Percentiles rank a stretch among this genome's conserved stretches.
These are phyloP conservation scores for Crotalaria pallida DNA, from an alignment of 306 rosid genomes.

Conservation along the genomic window DNA sequence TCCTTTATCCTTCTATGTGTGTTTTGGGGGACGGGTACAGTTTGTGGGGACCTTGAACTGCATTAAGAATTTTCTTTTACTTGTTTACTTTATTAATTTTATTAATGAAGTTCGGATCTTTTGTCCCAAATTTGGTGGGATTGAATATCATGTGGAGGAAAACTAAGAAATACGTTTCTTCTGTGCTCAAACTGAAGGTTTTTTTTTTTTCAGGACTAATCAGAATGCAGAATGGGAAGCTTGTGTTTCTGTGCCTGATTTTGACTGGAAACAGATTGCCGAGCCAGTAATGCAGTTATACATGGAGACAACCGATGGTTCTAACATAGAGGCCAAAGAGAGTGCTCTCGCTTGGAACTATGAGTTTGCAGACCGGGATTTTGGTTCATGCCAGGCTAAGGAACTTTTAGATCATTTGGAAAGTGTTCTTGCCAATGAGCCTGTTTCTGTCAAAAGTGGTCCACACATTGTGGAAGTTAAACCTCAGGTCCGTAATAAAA, in stretches of 20 bases:
- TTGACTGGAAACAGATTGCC: slow-evolving; percentile 89
- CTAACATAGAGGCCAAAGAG: slow-evolving; percentile 76
- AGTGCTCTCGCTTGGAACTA: slow-evolving; percentile 91
- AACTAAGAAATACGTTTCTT: background rate
- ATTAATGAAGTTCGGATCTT: background rate
- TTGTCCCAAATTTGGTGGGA: background rate
- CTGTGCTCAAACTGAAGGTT: background rate
- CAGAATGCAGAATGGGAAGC: slow-evolving; percentile 68
- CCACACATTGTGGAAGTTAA: slow-evolving; percentile 83
- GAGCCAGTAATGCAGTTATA: slow-evolving; percentile 87
- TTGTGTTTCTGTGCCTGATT: slow-evolving; percentile 57
- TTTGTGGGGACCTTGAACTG: background rate
- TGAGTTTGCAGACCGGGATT: slow-evolving; percentile 73
- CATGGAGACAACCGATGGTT: slow-evolving; percentile 83
- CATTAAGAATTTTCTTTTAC: background rate
- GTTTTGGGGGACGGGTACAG: background rate
- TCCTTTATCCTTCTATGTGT: slow-evolving; percentile 4
- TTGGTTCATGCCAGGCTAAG: slow-evolving; percentile 88
- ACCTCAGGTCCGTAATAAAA: slow-evolving; percentile 67
- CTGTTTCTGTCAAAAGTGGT: slow-evolving; percentile 87
- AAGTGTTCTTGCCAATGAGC: slow-evolving; percentile 91
- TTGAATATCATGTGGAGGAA: background rate
- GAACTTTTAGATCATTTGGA: slow-evolving; percentile 88
- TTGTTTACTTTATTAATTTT: slow-evolving; percentile 3
- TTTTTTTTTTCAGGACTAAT: slow-evolving; percentile 49